Evolutionary conservation across 768 basidiomycete species (phyloP).

Genomic region (Xerocomus brunneocitrinus): DNA sequence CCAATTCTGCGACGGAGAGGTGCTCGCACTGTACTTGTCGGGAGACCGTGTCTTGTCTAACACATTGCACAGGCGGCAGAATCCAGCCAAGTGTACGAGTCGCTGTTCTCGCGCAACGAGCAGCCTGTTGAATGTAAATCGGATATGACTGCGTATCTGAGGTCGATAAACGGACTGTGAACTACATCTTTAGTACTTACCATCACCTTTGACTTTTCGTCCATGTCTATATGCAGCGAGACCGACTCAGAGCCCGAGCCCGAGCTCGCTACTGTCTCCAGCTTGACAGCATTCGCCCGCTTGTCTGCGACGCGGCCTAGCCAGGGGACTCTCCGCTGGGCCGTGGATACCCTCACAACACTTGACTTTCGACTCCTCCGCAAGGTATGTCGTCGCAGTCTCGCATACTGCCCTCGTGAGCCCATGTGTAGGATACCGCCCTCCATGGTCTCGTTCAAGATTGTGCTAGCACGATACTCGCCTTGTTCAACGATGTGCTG

Average conservation of each 20-base stretch:
- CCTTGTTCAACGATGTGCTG: slow-evolving; percentile 27
- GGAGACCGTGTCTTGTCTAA: slow-evolving; percentile 6
- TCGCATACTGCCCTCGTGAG: not conserved
- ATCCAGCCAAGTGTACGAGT: slow-evolving; percentile 53
- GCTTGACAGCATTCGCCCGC: slow-evolving; percentile 17
- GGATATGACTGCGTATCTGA: slow-evolving; percentile 53
- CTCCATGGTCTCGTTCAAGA: slow-evolving; percentile 33
- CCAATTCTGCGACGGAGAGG: slow-evolving; percentile 61
- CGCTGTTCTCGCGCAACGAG: slow-evolving; percentile 56
- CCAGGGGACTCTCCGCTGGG: slow-evolving; percentile 20
- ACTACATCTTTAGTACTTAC: not conserved
- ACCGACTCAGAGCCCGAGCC: slow-evolving; percentile 58
- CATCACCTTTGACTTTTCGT: slow-evolving; percentile 2
- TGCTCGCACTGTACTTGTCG: slow-evolving; percentile 31
- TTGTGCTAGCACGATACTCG: slow-evolving; percentile 32
- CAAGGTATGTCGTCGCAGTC: slow-evolving; percentile 15
- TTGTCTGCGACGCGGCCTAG: slow-evolving; percentile 9
- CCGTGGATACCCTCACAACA: slow-evolving; percentile 20
- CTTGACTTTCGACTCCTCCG: slow-evolving; percentile 30
- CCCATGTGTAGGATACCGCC: slow-evolving; percentile 27
- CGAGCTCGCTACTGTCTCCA: slow-evolving; percentile 11
- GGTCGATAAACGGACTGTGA: slow-evolving; percentile 50
- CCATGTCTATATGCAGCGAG: slow-evolving; percentile 40
- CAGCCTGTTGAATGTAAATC: slow-evolving; percentile 50
- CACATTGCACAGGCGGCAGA: slow-evolving; percentile 47